Evolutionary conservation across 805 yeast genomes (phyloP).

Genomic region (Yarrowia sp.): DNA sequence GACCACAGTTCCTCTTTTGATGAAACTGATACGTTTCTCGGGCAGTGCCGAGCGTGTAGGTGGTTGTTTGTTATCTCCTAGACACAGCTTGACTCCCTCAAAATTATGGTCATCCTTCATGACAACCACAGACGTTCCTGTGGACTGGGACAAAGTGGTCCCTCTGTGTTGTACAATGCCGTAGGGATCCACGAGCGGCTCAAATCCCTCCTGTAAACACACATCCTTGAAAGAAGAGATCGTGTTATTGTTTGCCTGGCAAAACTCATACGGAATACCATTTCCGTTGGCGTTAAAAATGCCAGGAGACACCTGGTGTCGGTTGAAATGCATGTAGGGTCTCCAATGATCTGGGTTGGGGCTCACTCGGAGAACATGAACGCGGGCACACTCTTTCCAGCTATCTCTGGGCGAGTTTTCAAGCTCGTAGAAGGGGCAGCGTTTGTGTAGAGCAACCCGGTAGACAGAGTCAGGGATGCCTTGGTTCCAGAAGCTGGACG

Average conservation of each 20-base stretch:
- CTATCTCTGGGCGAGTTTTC: not conserved
- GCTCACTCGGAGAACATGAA: not conserved
- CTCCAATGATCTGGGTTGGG: not conserved
- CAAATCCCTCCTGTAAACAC: not conserved
- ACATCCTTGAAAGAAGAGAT: not conserved
- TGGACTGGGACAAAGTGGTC: not conserved
- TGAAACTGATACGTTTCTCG: not conserved
- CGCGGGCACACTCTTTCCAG: constrained; percentile 12
- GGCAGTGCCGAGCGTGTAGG: not conserved
- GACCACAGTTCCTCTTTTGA: not conserved
- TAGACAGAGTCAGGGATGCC: not conserved
- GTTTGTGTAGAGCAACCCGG: not conserved
- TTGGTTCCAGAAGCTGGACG: not conserved
- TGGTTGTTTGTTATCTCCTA: not conserved
- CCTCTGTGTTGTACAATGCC: not conserved
- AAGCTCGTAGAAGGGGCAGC: constrained; percentile 3
- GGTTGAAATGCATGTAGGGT: not conserved
- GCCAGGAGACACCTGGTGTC: not conserved
- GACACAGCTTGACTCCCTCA: not conserved
- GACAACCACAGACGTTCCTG: not conserved
- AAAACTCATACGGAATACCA: not conserved
- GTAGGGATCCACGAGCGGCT: not conserved
- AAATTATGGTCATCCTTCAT: constrained; percentile 5
- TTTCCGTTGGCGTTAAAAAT: not conserved
- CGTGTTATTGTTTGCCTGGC: not conserved